phyloP scores from a whole-genome alignment of 2,329 filamentous ascomycete species.

The Penicillium sp. region DNA sequence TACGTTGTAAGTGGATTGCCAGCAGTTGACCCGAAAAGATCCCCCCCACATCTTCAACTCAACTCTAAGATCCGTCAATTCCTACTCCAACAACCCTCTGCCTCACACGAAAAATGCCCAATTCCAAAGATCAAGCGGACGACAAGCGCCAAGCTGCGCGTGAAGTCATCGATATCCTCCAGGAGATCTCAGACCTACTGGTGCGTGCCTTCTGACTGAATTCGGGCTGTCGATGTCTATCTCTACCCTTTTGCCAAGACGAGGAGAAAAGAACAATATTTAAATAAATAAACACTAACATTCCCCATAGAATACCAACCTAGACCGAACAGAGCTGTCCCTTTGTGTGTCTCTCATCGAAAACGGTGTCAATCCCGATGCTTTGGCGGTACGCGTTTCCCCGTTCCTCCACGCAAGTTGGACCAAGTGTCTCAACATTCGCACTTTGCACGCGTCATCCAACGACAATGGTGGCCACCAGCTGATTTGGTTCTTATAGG shows the following conservation, averaged over 20 bases:
- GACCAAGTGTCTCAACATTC: neutral
- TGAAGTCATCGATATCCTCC: conserved; percentile 52
- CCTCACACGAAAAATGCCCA: conserved; percentile 35
- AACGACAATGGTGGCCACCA: neutral
- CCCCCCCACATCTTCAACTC: neutral
- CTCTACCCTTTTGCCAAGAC: neutral
- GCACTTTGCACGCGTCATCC: neutral
- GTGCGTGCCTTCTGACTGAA: conserved; percentile 30
- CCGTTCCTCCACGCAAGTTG: neutral
- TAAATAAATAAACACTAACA: neutral
- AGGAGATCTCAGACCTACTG: conserved; percentile 50
- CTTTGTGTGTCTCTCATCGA: conserved; percentile 97
- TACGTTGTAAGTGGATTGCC: neutral
- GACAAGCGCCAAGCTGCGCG: conserved; percentile 51
- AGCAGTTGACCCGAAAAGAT: neutral
- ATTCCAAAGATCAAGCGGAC: conserved; percentile 34
- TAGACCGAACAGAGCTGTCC: conserved; percentile 85
- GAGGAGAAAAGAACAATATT: neutral
- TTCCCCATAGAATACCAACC: conserved; percentile 74
- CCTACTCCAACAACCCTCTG: neutral
- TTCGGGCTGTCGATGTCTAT: neutral
- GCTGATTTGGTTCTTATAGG: conserved; percentile 28
- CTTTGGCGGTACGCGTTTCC: conserved; percentile 72
- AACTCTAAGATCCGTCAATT: neutral
- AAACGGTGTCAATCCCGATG: conserved; percentile 94